Conservation (phyloP, 2,329 filamentous ascomycete genomes). For the Chrysoporthe puriensis region DNA sequence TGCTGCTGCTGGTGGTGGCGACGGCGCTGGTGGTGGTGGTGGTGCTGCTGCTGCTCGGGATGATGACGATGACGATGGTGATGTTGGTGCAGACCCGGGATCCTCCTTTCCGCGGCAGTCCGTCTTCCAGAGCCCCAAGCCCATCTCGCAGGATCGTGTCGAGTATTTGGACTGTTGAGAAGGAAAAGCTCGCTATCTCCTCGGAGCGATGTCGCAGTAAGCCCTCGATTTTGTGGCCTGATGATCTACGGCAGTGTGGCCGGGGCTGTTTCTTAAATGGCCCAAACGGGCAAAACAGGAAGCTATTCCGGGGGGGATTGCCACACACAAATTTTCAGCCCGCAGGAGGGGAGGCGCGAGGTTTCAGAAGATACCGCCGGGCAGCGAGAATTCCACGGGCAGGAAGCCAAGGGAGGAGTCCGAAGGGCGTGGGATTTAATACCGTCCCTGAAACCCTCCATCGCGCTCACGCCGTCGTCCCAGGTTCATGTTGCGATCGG, state of each 20-base stretch:
- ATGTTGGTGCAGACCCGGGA: background rate
- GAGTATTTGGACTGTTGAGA: background rate
- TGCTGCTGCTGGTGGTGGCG: background rate
- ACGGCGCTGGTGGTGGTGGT: background rate
- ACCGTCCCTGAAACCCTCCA: too few relatives aligned
- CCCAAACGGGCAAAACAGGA: conserved; percentile 29
- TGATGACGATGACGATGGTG: background rate
- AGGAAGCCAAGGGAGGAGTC: too few relatives aligned
- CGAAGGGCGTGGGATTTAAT: too few relatives aligned
- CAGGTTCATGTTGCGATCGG: too few relatives aligned
- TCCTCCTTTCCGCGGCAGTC: background rate
- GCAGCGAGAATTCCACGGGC: background rate
- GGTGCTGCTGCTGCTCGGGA: background rate
- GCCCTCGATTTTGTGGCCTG: conserved; percentile 19
- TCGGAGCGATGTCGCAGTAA: conserved; percentile 14
- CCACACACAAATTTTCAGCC: background rate
- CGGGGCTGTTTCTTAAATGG: conserved; percentile 26
- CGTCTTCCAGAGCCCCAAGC: background rate
- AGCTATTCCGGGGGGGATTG: conserved; percentile 22
- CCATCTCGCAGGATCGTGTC: background rate
- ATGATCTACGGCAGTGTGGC: conserved; percentile 19
- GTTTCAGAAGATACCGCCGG: background rate
- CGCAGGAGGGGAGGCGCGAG: background rate
- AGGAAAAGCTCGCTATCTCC: background rate
- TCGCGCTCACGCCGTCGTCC: too few relatives aligned